A percentile compares a stretch with the other conserved stretches of the same genome.
These are phyloP conservation scores for Globisporangium cylindrosporum DNA, from an alignment of 352 stramenopile species.

Conservation along the genomic window DNA sequence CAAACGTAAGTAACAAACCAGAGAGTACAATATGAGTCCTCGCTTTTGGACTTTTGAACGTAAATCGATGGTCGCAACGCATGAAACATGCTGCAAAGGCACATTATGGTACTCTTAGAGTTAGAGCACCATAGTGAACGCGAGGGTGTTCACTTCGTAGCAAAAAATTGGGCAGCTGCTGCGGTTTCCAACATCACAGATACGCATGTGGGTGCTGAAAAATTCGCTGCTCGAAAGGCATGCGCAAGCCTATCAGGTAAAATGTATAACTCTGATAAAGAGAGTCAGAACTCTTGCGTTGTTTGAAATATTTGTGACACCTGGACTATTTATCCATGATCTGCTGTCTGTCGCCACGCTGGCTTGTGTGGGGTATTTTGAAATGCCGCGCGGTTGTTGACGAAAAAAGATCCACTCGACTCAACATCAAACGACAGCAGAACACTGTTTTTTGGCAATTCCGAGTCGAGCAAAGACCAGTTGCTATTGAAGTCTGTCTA, in stretches of 20 bases:
- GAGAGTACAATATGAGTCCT: neutral
- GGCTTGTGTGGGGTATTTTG: neutral
- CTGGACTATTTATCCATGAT: neutral
- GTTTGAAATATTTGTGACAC: constrained; percentile 1
- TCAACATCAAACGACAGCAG: neutral
- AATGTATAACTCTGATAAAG: neutral
- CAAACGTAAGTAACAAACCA: neutral
- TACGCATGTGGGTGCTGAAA: neutral
- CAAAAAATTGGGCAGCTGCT: neutral
- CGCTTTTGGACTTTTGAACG: too few species aligned
- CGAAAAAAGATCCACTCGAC: neutral
- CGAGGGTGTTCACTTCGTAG: neutral
- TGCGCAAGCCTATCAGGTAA: neutral
- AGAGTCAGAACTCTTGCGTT: neutral
- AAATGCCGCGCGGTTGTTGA: too few species aligned
- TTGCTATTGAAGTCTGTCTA: too few species aligned
- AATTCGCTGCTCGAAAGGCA: neutral
- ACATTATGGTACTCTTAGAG: too few species aligned
- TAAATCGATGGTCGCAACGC: too few species aligned
- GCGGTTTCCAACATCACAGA: neutral
- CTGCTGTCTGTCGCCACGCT: neutral
- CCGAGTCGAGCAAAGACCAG: too few species aligned
- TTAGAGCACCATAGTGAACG: too few species aligned
- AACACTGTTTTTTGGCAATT: too few species aligned
- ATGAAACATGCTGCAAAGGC: too few species aligned